Evolutionary conservation across 2,329 filamentous ascomycete genomes (phyloP).

Genomic region (Calonectria fujianensis): DNA sequence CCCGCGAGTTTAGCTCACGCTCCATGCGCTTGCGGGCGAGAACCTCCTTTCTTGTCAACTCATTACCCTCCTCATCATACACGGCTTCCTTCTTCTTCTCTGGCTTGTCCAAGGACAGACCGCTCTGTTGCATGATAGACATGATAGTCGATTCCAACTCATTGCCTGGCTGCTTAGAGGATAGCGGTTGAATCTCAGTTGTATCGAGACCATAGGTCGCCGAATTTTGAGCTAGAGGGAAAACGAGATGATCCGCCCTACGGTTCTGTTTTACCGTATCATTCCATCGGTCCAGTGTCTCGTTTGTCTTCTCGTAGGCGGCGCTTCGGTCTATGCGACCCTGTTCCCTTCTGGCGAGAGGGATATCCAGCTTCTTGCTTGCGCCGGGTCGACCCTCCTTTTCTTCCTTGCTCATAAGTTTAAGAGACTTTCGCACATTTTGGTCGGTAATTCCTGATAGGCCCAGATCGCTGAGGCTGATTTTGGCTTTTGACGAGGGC

Average conservation of each 20-base stretch:
- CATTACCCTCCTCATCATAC: constrained; percentile 82
- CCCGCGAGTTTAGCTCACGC: constrained; percentile 89
- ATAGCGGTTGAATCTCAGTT: constrained; percentile 79
- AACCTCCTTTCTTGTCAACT: constrained; percentile 82
- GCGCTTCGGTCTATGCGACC: constrained; percentile 87
- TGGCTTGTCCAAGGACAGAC: constrained; percentile 74
- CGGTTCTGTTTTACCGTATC: constrained; percentile 97
- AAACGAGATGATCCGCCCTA: constrained; percentile 90
- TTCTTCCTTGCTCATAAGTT: constrained; percentile 80
- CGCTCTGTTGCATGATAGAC: constrained; percentile 92
- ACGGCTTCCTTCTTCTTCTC: constrained; percentile 74
- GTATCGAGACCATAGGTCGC: constrained; percentile 76
- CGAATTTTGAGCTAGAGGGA: constrained; percentile 86
- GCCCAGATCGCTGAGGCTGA: constrained; percentile 84
- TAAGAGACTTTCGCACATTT: constrained; percentile 85
- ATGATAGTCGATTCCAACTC: constrained; percentile 92
- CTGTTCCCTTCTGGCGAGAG: constrained; percentile 89
- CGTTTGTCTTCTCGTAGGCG: constrained; percentile 93
- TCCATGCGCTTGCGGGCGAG: constrained; percentile 85
- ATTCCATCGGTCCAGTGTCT: constrained; percentile 92
- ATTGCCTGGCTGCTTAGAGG: constrained; percentile 79
- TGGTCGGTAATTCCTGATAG: constrained; percentile 83
- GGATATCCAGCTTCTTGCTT: constrained; percentile 84
- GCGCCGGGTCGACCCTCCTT: constrained; percentile 68
- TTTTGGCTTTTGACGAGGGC: constrained; percentile 75